These are phyloP conservation scores for Ashbya aceris DNA, from an alignment of 1,139 yeast genomes.

Conservation along the genomic window DNA sequence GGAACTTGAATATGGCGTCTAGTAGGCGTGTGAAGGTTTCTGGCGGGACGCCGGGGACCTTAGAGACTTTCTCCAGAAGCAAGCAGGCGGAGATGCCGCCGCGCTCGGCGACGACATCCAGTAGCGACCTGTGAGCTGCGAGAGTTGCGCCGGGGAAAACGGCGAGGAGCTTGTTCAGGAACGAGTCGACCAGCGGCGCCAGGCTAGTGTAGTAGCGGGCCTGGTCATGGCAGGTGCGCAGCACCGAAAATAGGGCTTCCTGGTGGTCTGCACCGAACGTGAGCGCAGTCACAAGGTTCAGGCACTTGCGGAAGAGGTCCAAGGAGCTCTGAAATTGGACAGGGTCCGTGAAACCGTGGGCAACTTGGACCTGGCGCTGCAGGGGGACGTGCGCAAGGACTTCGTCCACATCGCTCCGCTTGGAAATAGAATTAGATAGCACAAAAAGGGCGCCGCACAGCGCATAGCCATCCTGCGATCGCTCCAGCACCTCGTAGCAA, in stretches of 20 bases:
- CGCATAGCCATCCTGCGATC: constrained; percentile 15
- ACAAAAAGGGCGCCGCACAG: constrained; percentile 21
- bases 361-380: constrained; percentile 10
- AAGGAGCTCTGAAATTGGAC: constrained; percentile 27
- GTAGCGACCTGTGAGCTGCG: constrained; percentile 8
- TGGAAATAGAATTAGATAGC: constrained; percentile 21
- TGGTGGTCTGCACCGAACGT: constrained; percentile 12
- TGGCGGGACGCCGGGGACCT: constrained; percentile 8
- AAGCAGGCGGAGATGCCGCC: constrained; percentile 20
- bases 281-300: constrained; percentile 19
- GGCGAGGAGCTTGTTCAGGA: constrained; percentile 23
- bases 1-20: constrained; percentile 17
- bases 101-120: constrained; percentile 12
- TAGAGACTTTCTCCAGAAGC: constrained; percentile 21
- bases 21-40: constrained; percentile 12
- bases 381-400: constrained; percentile 10
- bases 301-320: constrained; percentile 22
- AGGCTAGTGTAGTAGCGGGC: constrained; percentile 20
- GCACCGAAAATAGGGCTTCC: constrained; percentile 9
- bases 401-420: constrained; percentile 16
- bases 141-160: constrained; percentile 20
- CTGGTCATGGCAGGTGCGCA: constrained; percentile 21
- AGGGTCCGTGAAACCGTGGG: constrained; percentile 21
- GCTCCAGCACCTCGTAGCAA: constrained; percentile 11
- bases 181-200: constrained; percentile 15